Percentiles rank a stretch among this genome's conserved stretches.
phyloP scores from a whole-genome alignment of 2,329 filamentous ascomycete species.

The Cladosporium velox region DNA sequence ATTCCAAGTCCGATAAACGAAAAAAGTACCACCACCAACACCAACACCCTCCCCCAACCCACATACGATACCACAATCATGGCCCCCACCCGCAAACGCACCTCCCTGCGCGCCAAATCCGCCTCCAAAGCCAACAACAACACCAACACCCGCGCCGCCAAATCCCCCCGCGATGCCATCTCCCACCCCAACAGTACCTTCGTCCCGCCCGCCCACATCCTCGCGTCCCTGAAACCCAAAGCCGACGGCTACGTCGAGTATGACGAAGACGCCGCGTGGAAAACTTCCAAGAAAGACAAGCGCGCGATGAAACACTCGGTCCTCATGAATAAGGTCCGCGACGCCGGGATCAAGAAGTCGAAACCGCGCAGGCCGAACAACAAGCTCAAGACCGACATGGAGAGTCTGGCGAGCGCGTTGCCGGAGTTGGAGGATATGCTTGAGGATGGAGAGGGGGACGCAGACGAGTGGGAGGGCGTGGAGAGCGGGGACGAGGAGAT shows the following conservation, averaged over 20 bases:
- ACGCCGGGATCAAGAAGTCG: slow-evolving; percentile 69
- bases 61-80: slow-evolving; percentile 25
- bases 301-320: slow-evolving; percentile 76
- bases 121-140: slow-evolving; percentile 37
- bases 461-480: slow-evolving; percentile 44
- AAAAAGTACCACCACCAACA: neutral
- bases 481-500: slow-evolving; percentile 33
- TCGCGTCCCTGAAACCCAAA: slow-evolving; percentile 32
- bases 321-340: slow-evolving; percentile 57
- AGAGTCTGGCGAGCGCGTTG: slow-evolving; percentile 76
- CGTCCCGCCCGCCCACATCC: slow-evolving; percentile 31
- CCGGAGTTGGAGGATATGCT: slow-evolving; percentile 54
- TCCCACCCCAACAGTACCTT: slow-evolving; percentile 55
- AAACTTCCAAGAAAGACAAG: slow-evolving; percentile 79
- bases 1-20: neutral
- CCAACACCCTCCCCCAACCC: neutral
- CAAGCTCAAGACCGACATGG: slow-evolving; percentile 74
- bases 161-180: slow-evolving; percentile 49
- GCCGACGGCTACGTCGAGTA: slow-evolving; percentile 41
- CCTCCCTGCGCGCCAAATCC: slow-evolving; percentile 60
- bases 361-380: slow-evolving; percentile 32
- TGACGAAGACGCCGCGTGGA: slow-evolving; percentile 59
- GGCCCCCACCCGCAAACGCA: slow-evolving; percentile 55
- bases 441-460: slow-evolving; percentile 44
- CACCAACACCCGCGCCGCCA: slow-evolving; percentile 4